These are phyloP conservation scores for Aspergillus sp. DNA, from an alignment of 2,329 filamentous ascomycete genomes.

Conservation along the genomic window DNA sequence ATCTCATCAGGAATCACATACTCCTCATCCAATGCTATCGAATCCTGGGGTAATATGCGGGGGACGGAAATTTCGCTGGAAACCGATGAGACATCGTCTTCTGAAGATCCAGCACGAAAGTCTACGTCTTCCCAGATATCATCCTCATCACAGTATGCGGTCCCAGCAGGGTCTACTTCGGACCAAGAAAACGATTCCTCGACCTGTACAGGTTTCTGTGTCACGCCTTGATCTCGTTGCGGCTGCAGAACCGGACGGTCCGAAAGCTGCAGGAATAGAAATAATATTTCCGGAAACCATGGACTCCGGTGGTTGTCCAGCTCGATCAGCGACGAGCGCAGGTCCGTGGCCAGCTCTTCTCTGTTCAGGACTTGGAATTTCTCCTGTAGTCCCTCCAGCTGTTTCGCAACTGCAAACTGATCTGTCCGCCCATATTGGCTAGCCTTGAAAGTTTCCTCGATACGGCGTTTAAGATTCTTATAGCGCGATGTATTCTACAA, in stretches of 20 bases:
- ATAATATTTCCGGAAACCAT: constrained; percentile 73
- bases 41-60: constrained; percentile 20
- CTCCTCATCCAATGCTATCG: constrained; percentile 22
- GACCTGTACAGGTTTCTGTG: constrained; percentile 43
- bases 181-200: constrained; percentile 62
- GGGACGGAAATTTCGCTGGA: constrained; percentile 27
- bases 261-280: constrained; percentile 72
- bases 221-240: constrained; percentile 56
- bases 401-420: constrained; percentile 63
- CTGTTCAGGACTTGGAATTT: constrained; percentile 75
- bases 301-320: constrained; percentile 50
- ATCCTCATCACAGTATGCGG: constrained; percentile 50
- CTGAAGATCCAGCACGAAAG: constrained; percentile 32
- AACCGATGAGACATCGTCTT: constrained; percentile 30
- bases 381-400: constrained; percentile 69
- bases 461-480: constrained; percentile 23
- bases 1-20: constrained; percentile 29
- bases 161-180: constrained; percentile 69
- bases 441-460: constrained; percentile 29
- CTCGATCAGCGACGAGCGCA: constrained; percentile 53
- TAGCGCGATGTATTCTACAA: constrained; percentile 24
- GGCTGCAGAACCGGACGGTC: constrained; percentile 70
- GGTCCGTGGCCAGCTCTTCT: constrained; percentile 68
- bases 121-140: constrained; percentile 35
- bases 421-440: constrained; percentile 59